Percentiles rank a stretch among this genome's conserved stretches.
These are phyloP conservation scores for Candida xiaguanensis DNA, from an alignment of 805 yeast species.

Conservation along the genomic window DNA sequence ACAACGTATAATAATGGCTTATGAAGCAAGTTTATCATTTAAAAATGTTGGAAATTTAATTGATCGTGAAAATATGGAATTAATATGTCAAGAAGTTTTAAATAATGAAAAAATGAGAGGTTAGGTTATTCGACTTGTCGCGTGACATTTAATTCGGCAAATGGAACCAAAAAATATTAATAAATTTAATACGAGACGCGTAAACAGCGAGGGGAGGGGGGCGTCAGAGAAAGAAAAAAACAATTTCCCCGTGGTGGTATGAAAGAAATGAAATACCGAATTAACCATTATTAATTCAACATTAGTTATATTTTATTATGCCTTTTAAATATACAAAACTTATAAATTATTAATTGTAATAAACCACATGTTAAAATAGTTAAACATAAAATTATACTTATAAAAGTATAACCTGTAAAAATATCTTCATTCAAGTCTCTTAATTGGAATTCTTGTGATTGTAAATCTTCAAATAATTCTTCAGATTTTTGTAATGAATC, in stretches of 20 bases:
- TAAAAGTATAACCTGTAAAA: conserved; percentile 28
- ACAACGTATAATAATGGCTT: conserved; percentile 70
- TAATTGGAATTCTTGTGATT: conserved; percentile 30
- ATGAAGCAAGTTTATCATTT: conserved; percentile 84
- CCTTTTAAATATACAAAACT: conserved; percentile 27
- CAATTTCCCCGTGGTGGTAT: too few relatives aligned
- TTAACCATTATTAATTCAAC: too few relatives aligned
- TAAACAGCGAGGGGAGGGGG: too few relatives aligned
- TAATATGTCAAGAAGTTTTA: conserved; percentile 69
- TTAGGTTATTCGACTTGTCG: background rate
- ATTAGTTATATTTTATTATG: conserved; percentile 16
- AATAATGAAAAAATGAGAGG: conserved; percentile 78
- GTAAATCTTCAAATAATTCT: conserved; percentile 21
- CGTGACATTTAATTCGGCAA: background rate
- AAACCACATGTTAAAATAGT: conserved; percentile 27
- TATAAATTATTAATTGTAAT: conserved; percentile 25
- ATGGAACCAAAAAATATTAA: too few relatives aligned
- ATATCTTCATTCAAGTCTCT: conserved; percentile 39
- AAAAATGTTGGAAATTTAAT: conserved; percentile 65
- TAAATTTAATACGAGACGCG: too few relatives aligned
- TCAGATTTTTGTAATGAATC: conserved; percentile 29
- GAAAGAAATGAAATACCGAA: too few relatives aligned
- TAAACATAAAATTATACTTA: conserved; percentile 23
- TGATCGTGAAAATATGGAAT: conserved; percentile 67
- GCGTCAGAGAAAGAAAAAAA: too few relatives aligned